Evolutionary conservation across 257 asterid genomes (phyloP), one percentile per base, ranked within the genome.

Genomic region (Nicotiana attenuata): DNA sequence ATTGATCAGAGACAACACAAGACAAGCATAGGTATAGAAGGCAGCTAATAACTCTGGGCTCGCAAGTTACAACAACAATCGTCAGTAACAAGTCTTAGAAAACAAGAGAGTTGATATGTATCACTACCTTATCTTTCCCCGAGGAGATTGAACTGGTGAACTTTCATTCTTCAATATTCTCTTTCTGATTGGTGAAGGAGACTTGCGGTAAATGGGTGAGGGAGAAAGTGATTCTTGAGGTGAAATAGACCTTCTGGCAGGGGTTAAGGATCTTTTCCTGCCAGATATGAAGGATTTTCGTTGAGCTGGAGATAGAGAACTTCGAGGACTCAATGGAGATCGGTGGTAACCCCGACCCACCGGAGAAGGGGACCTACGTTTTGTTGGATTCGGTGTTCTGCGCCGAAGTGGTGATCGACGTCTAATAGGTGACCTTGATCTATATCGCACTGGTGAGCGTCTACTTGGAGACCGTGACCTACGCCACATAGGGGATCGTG

Each of bases 111-210:
- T 75, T 47, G 63, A 50, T 73, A 73, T 24, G 61, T 75, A 60
- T 75, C 63, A 73, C 22, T 88, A 96, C 99, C 99, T 96, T 85
- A 78, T 87, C 78, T 90, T 92, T 85, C 69, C 93, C 67, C 88
- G 86, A 83, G 89, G 88, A 86, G 97, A 92, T 67, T 69, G 88
- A 65, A 81, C 53, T 76, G 91, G 94, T 71, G 98, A 92, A 64
- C 82, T 81, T 31, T 20, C 79, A 41, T 73, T 86, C 84, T 83
- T 89, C 15, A 77, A 84, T 29, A 94, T 88, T 81, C 80, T 90
- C 85, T 91, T 86, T 85, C 88, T 64, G 29, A 82, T 80, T 61
- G 96, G 97, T 57, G 97, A 90, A 71, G 77, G 85, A 26, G 91
- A 90, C 82, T 80, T 87, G 53, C 65, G 89, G 64, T 26, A 91